Conservation (phyloP, 2,329 filamentous ascomycete species). For the Fusarium haematococcum region DNA sequence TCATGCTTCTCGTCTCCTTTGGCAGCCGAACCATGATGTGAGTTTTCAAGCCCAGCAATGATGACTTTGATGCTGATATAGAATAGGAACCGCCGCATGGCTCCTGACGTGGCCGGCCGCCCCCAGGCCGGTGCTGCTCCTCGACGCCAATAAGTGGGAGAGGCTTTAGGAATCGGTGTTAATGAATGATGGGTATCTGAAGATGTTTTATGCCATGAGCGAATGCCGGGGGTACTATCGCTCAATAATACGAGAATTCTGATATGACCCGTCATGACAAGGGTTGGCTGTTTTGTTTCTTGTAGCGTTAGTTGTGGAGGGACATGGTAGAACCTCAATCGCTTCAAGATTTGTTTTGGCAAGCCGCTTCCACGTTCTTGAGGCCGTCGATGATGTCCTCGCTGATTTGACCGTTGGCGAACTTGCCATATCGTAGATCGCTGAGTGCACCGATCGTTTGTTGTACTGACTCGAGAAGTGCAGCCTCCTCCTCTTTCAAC, state of each 20-base stretch:
- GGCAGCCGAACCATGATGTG: slow-evolving; percentile 81
- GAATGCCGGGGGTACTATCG: slow-evolving; percentile 29
- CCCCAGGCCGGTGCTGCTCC: slow-evolving; percentile 26
- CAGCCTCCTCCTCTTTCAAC: slow-evolving; percentile 73
- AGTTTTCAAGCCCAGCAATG: slow-evolving; percentile 51
- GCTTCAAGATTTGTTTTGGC: slow-evolving; percentile 60
- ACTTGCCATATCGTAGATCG: slow-evolving; percentile 83
- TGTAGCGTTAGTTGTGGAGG: slow-evolving; percentile 25
- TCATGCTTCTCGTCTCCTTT: slow-evolving; percentile 82
- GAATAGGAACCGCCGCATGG: slow-evolving; percentile 54
- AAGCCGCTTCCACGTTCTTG: slow-evolving; percentile 66
- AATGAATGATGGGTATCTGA: slow-evolving; percentile 19
- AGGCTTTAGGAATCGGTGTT: slow-evolving; percentile 2
- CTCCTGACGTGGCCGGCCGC: slow-evolving; percentile 26
- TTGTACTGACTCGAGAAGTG: slow-evolving; percentile 70
- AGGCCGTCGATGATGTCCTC: slow-evolving; percentile 77
- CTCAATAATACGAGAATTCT: slow-evolving; percentile 26
- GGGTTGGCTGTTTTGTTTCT: slow-evolving; percentile 28
- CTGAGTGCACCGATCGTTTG: slow-evolving; percentile 79
- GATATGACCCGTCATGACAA: slow-evolving; percentile 20
- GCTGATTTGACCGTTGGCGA: slow-evolving; percentile 72
- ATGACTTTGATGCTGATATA: slow-evolving; percentile 37
- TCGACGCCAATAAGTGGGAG: slow-evolving; percentile 32
- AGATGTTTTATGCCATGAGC: slow-evolving; percentile 18
- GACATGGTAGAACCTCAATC: slow-evolving; percentile 30